These are phyloP conservation scores for Puccinia novopanici DNA, from an alignment of 1,284 basidiomycete genomes.

Conservation along the genomic window DNA sequence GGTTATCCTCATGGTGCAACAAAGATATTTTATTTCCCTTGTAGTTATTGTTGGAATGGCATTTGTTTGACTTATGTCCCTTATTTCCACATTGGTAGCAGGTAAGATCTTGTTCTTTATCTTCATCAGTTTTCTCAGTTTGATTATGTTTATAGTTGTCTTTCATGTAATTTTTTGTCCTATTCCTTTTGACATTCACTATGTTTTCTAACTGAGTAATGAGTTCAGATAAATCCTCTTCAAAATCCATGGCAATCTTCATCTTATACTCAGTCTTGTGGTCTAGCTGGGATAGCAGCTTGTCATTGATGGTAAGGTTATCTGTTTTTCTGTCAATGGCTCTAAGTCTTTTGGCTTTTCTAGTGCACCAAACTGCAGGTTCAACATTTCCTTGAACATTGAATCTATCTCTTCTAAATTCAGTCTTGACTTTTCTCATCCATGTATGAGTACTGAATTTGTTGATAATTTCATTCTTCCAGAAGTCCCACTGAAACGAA, in stretches of 20 bases:
- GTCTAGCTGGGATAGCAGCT: background rate
- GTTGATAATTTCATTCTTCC: background rate
- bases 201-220: background rate
- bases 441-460: background rate
- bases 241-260: background rate
- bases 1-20: background rate
- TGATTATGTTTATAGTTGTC: background rate
- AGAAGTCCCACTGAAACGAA: conserved; percentile 4
- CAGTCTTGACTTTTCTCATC: background rate
- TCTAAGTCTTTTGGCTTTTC: background rate
- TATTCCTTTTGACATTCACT: background rate
- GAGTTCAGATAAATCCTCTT: background rate
- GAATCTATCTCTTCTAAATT: background rate
- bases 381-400: background rate
- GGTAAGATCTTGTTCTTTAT: background rate
- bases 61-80: background rate
- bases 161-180: background rate
- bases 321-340: background rate
- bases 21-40: background rate
- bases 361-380: background rate
- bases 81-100: conserved; percentile 7
- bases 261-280: background rate
- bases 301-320: background rate
- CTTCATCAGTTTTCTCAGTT: background rate
- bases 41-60: background rate